Evolutionary conservation across 75 land plant species (phyloP).

Genomic region (Gnetum montanum): DNA sequence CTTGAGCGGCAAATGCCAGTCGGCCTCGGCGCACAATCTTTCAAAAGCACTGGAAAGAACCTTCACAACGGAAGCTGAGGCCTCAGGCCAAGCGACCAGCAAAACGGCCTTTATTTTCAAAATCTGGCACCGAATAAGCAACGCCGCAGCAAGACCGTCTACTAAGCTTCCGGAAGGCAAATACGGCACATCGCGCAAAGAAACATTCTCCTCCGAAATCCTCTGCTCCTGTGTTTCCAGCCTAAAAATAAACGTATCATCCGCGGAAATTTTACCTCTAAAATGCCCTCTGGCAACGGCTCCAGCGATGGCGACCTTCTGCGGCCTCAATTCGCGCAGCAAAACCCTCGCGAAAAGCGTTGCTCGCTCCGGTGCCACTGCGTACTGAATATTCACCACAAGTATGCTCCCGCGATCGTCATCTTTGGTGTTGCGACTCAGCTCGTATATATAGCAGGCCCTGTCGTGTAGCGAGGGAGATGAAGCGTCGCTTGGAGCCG

Average conservation of each 20-base stretch:
- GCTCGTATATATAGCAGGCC: slow-evolving; percentile 23
- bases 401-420: too few relatives aligned
- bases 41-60: slow-evolving; percentile 27
- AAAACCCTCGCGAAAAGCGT: slow-evolving; percentile 47
- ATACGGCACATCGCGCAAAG: slow-evolving; percentile 33
- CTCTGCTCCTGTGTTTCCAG: slow-evolving; percentile 59
- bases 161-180: slow-evolving; percentile 86
- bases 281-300: slow-evolving; percentile 48
- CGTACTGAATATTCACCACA: slow-evolving; percentile 38
- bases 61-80: slow-evolving; percentile 16
- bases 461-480: slow-evolving; percentile 21
- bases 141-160: slow-evolving; percentile 72
- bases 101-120: slow-evolving; percentile 43
- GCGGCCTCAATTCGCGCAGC: slow-evolving; percentile 44
- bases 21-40: slow-evolving; percentile 11
- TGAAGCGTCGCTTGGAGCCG: slow-evolving; percentile 31
- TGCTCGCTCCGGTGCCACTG: slow-evolving; percentile 54
- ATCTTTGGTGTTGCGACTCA: too few relatives aligned
- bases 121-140: slow-evolving; percentile 59
- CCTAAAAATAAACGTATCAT: slow-evolving; percentile 59
- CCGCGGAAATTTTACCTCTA: slow-evolving; percentile 62
- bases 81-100: slow-evolving; percentile 67
- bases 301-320: slow-evolving; percentile 50
- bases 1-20: neutral
- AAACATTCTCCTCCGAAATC: neutral